These are phyloP conservation scores for Starmerella bombi DNA, from an alignment of 805 yeast genomes.

Conservation along the genomic window DNA sequence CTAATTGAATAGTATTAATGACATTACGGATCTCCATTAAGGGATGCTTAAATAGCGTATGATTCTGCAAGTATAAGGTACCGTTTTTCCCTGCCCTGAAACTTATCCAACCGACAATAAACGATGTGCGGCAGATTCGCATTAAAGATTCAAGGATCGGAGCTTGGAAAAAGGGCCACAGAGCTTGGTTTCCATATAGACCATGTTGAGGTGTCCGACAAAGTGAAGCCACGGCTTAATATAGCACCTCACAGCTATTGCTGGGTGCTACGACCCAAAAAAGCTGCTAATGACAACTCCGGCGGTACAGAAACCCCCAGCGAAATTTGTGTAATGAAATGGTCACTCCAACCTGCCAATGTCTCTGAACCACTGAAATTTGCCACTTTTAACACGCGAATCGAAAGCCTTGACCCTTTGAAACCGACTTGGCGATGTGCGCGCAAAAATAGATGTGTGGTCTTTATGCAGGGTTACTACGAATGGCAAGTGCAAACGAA, in stretches of 20 bases:
- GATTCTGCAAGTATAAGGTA: too few relatives aligned
- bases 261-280: conserved; percentile 3
- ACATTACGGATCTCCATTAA: too few relatives aligned
- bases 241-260: conserved; percentile 14
- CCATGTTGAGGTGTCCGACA: background rate
- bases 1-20: too few relatives aligned
- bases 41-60: too few relatives aligned
- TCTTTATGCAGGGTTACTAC: conserved; percentile 72
- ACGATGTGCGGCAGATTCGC: conserved; percentile 21
- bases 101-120: too few relatives aligned
- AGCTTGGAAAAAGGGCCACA: conserved; percentile 2
- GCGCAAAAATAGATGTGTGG: conserved; percentile 47
- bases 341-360: conserved; percentile 60
- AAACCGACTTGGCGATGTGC: conserved; percentile 47
- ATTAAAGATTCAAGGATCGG: conserved; percentile 2
- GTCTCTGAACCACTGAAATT: conserved; percentile 19
- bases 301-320: too few relatives aligned
- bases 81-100: too few relatives aligned
- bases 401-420: conserved; percentile 41
- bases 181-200: conserved; percentile 5
- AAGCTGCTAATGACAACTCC: background rate
- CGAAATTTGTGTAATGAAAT: conserved; percentile 38
- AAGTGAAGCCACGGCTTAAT: conserved; percentile 6
- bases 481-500: conserved; percentile 50
- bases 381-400: conserved; percentile 52